Percentiles rank a stretch among this genome's conserved stretches.
phyloP scores from a whole-genome alignment of 305 asterid species.

The Plantago coronopus region DNA sequence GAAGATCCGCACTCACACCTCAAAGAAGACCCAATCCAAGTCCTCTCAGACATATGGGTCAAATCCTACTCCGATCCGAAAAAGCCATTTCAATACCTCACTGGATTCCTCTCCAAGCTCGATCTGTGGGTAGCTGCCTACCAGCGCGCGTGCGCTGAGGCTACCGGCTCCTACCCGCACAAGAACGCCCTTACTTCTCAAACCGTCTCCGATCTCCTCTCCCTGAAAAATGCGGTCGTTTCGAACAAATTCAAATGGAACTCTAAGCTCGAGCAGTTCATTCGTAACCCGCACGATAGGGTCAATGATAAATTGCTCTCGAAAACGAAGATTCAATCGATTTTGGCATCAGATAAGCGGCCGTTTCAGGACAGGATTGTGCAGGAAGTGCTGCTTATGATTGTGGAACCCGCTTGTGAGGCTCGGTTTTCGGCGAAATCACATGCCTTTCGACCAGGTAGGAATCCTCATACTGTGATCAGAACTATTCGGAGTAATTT shows the following conservation, averaged over 20 bases:
- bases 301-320: slow-evolving; percentile 47
- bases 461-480: slow-evolving; percentile 83
- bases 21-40: slow-evolving; percentile 73
- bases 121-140: slow-evolving; percentile 94
- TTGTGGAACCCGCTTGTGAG: slow-evolving; percentile 80
- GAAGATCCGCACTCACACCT: slow-evolving; percentile 58
- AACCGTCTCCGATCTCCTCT: slow-evolving; percentile 47
- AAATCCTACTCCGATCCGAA: slow-evolving; percentile 67
- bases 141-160: slow-evolving; percentile 84
- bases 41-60: slow-evolving; percentile 76
- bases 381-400: slow-evolving; percentile 77
- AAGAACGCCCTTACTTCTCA: slow-evolving; percentile 53
- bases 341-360: slow-evolving; percentile 39
- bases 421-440: slow-evolving; percentile 69
- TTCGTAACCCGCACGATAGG: slow-evolving; percentile 63
- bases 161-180: slow-evolving; percentile 83
- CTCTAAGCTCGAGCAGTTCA: slow-evolving; percentile 44
- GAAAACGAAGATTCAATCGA: slow-evolving; percentile 42
- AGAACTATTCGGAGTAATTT: slow-evolving; percentile 89
- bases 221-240: slow-evolving; percentile 65
- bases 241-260: slow-evolving; percentile 63
- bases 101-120: slow-evolving; percentile 79
- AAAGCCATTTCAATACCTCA: slow-evolving; percentile 65
- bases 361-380: slow-evolving; percentile 84
- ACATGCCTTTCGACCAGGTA: slow-evolving; percentile 86